A percentile compares a stretch with the other conserved stretches of the same genome.
Conservation (phyloP, 768 basidiomycete species). For the Macrolepiota dolichaula region DNA sequence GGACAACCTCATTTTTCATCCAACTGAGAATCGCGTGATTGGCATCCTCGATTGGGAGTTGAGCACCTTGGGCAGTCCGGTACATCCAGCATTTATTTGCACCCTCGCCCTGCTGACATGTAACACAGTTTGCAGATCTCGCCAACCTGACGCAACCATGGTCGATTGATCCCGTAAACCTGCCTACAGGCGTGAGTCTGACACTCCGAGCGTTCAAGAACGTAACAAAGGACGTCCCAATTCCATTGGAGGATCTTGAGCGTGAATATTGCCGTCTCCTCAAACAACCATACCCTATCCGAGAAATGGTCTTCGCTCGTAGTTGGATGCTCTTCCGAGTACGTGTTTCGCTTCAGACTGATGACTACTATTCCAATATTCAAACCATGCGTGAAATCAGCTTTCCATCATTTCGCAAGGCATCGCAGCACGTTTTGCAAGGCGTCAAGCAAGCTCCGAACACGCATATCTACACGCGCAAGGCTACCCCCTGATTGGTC, state of each 20-base stretch:
- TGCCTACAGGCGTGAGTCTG: conserved; percentile 26
- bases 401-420: conserved; percentile 84
- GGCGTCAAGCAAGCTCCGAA: conserved; percentile 88
- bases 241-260: conserved; percentile 71
- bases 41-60: conserved; percentile 98
- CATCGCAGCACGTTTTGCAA: conserved; percentile 82
- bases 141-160: conserved; percentile 89
- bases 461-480: conserved; percentile 45
- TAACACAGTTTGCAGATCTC: conserved; percentile 72
- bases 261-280: conserved; percentile 74
- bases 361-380: background rate
- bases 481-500: conserved; percentile 61
- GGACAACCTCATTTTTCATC: conserved; percentile 96
- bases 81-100: conserved; percentile 30
- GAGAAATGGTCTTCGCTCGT: conserved; percentile 73
- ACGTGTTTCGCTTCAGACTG: conserved; percentile 20
- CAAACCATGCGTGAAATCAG: conserved; percentile 20
- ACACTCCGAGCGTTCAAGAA: conserved; percentile 64
- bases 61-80: conserved; percentile 90
- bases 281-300: conserved; percentile 68
- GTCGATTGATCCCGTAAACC: conserved; percentile 46
- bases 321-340: conserved; percentile 88
- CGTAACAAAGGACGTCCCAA: conserved; percentile 49
- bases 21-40: conserved; percentile 86
- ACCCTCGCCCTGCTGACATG: conserved; percentile 1